Evolutionary conservation across 2,329 filamentous ascomycete genomes (phyloP), one percentile per base, ranked within the genome.

Genomic region (Amesomyces nigricolor): DNA sequence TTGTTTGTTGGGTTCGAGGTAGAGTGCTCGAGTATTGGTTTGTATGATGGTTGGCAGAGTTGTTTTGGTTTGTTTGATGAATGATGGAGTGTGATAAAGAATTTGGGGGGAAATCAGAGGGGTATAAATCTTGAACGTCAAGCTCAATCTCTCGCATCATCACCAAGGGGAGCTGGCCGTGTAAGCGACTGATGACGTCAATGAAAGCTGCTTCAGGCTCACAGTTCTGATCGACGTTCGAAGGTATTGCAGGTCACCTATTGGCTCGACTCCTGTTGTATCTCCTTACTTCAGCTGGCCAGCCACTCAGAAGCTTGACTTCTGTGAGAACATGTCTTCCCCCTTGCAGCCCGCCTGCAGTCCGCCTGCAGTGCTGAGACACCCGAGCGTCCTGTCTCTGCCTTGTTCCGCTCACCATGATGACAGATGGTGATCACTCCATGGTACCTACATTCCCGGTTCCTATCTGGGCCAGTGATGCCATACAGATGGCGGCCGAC

Each of bases 141-240:
- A 35, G 32, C 8, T 40, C 14, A 42, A 30, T 35, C 40, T 45
- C 48, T 46, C 19, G 5, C 54, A 52, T 56, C 49, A 47, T 40
- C 26, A 37, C 14, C 5, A 6, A 38, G 17, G 16, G 17, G n/a
- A 42, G 11, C 30, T 29, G 8, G 1, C 13, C 38, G 54, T 46
- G 51, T 56, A 56, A 54, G 47, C 54, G 48, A 48, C 26, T 30
- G 22, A 53, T 59, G 57, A 59, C 57, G 54, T 59, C 57, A 59
- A 14, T 22, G 50, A n/a, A 44, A 16, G 3, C 32, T 26, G n/a
- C 17, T 26, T 38, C 29, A 14, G 17, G 22, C 46, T 26, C 22
- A 43, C 48, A 19, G 43, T 17, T 48, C 29, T 53, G 17, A 19
- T 19, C 17, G 17, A 19, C 17, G 37, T 26, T 51, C 37, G 16